Conservation (phyloP, 257 asterid species). For the Striga asiatica region DNA sequence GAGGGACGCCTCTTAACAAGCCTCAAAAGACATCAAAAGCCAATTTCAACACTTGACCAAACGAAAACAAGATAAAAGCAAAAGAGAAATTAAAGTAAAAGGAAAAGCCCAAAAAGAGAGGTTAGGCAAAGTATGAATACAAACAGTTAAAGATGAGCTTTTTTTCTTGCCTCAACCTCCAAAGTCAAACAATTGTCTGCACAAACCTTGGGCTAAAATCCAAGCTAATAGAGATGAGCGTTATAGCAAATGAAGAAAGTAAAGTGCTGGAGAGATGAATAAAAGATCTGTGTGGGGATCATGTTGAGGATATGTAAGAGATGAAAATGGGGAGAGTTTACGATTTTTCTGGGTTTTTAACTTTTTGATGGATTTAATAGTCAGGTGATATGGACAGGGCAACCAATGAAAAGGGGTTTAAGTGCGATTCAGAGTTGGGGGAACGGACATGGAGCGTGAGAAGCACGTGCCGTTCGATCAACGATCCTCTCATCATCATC, state of each 20-base stretch:
- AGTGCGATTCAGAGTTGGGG: conserved; percentile 49
- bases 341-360: not conserved
- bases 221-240: conserved; percentile 21
- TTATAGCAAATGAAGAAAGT: conserved; percentile 17
- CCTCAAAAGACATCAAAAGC: conserved; percentile 11
- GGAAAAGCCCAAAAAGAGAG: not conserved
- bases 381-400: conserved; percentile 33
- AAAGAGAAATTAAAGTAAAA: not conserved
- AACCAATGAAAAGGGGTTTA: conserved; percentile 32
- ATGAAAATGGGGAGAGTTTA: not conserved
- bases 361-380: conserved; percentile 11
- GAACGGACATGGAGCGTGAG: conserved; percentile 39
- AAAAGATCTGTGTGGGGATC: conserved; percentile 19
- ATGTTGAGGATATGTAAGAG: conserved; percentile 10
- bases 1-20: conserved; percentile 6
- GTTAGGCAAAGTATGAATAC: conserved; percentile 8
- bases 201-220: conserved; percentile 26
- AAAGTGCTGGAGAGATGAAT: conserved; percentile 31
- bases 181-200: conserved; percentile 31
- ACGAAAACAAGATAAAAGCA: conserved; percentile 11
- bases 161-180: conserved; percentile 17
- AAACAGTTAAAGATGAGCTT: conserved; percentile 1
- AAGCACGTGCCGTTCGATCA: conserved; percentile 26
- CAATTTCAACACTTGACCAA: conserved; percentile 19
- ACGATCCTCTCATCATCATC: not conserved